Base-by-base conservation (phyloP, 805 yeast species). In the Wickerhamiella kurtzmanii region DNA sequence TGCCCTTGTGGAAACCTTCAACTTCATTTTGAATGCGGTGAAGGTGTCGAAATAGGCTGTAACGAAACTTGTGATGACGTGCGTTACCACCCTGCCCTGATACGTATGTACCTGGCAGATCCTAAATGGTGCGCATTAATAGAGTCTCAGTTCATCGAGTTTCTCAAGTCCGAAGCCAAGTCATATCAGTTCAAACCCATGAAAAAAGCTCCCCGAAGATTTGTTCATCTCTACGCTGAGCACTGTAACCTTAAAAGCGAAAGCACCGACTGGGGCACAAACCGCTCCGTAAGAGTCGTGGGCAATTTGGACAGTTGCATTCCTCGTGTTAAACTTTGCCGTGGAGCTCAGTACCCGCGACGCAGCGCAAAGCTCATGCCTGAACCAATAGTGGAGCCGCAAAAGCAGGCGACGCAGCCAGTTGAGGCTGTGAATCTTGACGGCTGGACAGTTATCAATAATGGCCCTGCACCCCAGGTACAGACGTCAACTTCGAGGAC, bases 251-350 rank as follows among this genome's bases (percentile, higher is more conserved):
- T 85, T 4, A 76, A 72, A 53, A 70, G 83, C 0, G 88, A 82
- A 55, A 75, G 88, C 2, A 87, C 83, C 49, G 95, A 84, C 61
- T 74, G 72, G 2, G 95, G 86, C 48, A 94, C 94, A 0, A 70
- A 74, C 43, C 64, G 95, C 48, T 54, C 58, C 1, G 55, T 57
- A 1, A 32, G 52, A 9, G 60, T 46, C 3, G 35, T 45, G 21
- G 22, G 40, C 16, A 52, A 52, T 1, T 20, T 22, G 6, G 18
- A 28, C 3, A 44, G 54, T 2, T 48, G 56, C 50, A 39, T 51
- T n/a, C 53, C 55, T 1, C 38, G 32, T 9, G 36, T 44, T 21
- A 35, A 28, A 1, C 44, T 56, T 6, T 32, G 38, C 3, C 36
- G 48, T 8, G 52, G 56, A 2, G 41, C 50, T 2, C 15, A 42